phyloP scores from a whole-genome alignment of 1,284 basidiomycete genomes.

The Heterobasidion occidentale region DNA sequence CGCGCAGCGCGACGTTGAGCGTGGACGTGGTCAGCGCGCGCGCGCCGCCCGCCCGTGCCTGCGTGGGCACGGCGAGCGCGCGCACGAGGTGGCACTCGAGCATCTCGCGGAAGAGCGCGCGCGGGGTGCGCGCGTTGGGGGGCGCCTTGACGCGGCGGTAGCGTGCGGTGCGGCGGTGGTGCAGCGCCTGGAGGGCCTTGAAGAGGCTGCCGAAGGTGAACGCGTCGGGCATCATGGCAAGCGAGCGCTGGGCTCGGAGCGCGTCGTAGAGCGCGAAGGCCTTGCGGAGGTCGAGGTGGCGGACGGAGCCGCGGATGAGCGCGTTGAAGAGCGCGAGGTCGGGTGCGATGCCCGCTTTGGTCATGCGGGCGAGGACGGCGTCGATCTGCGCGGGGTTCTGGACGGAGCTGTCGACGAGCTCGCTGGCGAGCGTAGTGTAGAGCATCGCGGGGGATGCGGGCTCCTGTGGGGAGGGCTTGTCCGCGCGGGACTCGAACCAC shows the following conservation, averaged over 20 bases:
- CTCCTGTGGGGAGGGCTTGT: background rate
- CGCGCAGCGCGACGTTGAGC: constrained; percentile 32
- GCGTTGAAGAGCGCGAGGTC: constrained; percentile 37
- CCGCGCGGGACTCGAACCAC: constrained; percentile 17
- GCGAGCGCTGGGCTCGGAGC: constrained; percentile 23
- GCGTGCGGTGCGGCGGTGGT: constrained; percentile 9
- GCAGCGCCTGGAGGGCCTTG: constrained; percentile 22
- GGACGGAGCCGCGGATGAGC: constrained; percentile 33
- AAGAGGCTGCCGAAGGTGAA: constrained; percentile 39
- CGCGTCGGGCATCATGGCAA: constrained; percentile 28
- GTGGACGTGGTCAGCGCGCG: constrained; percentile 25
- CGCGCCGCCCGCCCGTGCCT: constrained; percentile 8
- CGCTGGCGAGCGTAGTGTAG: constrained; percentile 32
- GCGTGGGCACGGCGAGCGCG: constrained; percentile 7
- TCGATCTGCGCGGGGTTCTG: constrained; percentile 23
- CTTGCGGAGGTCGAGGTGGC: constrained; percentile 21
- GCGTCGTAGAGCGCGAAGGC: constrained; percentile 36
- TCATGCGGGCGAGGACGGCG: constrained; percentile 32
- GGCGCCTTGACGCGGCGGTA: constrained; percentile 15
- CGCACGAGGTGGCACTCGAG: constrained; percentile 24
- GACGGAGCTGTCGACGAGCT: constrained; percentile 24
- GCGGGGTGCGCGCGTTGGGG: constrained; percentile 23
- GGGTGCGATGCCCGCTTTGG: constrained; percentile 25
- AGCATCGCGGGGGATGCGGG: constrained; percentile 18
- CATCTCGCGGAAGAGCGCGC: constrained; percentile 42